These are phyloP conservation scores for Aspergillus eucalypticola DNA, from an alignment of 2,329 filamentous ascomycete species.

Conservation along the genomic window DNA sequence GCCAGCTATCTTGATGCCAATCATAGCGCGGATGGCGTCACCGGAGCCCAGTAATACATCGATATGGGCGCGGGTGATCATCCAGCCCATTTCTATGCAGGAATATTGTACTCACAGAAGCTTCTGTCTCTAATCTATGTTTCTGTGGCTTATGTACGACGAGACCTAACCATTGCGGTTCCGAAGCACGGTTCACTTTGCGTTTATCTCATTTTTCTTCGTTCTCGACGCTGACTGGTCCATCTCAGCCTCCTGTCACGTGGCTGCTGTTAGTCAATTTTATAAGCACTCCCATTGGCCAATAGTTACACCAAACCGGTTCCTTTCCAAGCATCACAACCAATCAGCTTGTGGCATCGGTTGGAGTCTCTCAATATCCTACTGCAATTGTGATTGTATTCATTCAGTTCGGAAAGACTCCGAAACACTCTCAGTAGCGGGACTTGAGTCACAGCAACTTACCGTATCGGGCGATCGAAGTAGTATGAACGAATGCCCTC, in stretches of 20 bases:
- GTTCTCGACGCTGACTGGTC: not conserved
- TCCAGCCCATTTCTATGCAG: too few species aligned
- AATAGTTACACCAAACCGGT: not conserved
- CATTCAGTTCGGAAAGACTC: too few species aligned
- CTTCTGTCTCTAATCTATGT: not conserved
- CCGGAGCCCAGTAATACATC: slow-evolving; percentile 1
- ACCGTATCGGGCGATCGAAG: too few species aligned
- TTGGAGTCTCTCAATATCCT: too few species aligned
- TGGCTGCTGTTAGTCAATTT: not conserved
- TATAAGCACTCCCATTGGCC: not conserved
- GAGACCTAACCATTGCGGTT: not conserved
- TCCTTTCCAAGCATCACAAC: too few species aligned
- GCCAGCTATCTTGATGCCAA: slow-evolving; percentile 8
- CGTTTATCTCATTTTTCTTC: not conserved
- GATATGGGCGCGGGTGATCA: too few species aligned
- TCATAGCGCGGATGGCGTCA: slow-evolving; percentile 15
- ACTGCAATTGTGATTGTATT: too few species aligned
- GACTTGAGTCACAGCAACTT: too few species aligned
- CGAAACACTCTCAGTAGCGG: too few species aligned
- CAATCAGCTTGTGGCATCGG: too few species aligned
- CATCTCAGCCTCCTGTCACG: not conserved
- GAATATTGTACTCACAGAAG: not conserved
- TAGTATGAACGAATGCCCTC: too few species aligned
- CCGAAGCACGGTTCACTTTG: not conserved
- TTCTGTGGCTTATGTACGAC: not conserved